These are phyloP conservation scores for Datisca glomerata DNA, from an alignment of 306 rosid species.

Conservation along the genomic window DNA sequence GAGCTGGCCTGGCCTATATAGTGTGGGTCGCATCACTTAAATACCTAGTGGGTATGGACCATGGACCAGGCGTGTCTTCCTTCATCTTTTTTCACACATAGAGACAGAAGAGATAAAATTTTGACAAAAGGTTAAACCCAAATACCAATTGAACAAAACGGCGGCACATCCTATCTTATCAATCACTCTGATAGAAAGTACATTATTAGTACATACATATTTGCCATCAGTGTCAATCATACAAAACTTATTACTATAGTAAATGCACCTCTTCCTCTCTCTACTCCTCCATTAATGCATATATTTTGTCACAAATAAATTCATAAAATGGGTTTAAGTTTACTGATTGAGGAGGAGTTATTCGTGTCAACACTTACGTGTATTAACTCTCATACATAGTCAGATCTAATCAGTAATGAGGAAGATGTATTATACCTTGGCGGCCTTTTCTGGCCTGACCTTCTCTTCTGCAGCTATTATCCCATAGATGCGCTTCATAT, in stretches of 20 bases:
- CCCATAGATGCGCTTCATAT: conserved; percentile 99
- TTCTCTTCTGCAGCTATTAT: conserved; percentile 98
- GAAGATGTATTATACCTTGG: conserved; percentile 78
- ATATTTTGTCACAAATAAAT: too few relatives aligned
- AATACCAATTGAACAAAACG: conserved; percentile 42
- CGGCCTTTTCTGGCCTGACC: conserved; percentile 99
- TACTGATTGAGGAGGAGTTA: too few relatives aligned
- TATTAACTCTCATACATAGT: too few relatives aligned
- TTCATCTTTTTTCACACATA: too few relatives aligned
- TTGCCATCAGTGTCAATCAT: conserved; percentile 68
- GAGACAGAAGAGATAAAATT: too few relatives aligned
- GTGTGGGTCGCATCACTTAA: conserved; percentile 21
- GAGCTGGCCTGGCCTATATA: conserved; percentile 17
- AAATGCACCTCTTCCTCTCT: neutral
- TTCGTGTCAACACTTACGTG: neutral
- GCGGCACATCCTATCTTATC: conserved; percentile 97
- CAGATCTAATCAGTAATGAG: too few relatives aligned
- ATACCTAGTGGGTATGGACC: too few relatives aligned
- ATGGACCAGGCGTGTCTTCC: too few relatives aligned
- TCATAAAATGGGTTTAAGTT: too few relatives aligned
- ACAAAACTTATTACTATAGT: conserved; percentile 18
- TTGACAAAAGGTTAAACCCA: conserved; percentile 21
- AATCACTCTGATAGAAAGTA: too few relatives aligned
- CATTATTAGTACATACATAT: conserved; percentile 16
- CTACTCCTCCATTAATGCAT: conserved; percentile 4